Conservation (phyloP, 495 filamentous ascomycete species). For the Parachaetomium inaequale region DNA sequence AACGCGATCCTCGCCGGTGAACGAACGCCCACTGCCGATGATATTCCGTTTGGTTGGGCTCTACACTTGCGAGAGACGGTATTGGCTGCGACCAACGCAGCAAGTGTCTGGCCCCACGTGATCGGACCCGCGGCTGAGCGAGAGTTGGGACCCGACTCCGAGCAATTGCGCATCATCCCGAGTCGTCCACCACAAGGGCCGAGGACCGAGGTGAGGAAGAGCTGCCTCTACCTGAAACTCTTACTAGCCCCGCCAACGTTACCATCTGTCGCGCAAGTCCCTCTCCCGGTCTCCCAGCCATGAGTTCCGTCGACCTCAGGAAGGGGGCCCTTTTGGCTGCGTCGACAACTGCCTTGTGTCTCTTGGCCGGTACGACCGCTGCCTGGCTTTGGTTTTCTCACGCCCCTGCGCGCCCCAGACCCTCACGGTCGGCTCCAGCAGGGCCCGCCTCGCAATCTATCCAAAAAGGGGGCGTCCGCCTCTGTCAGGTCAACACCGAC, state of each 20-base stretch:
- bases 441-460: neutral
- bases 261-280: neutral
- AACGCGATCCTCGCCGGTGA: neutral
- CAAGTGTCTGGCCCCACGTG: neutral
- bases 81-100: neutral
- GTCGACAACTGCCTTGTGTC: slow-evolving; percentile 16
- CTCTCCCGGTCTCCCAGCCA: slow-evolving; percentile 4
- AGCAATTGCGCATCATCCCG: neutral
- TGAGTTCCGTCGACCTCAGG: slow-evolving; percentile 9
- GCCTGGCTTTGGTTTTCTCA: slow-evolving; percentile 18
- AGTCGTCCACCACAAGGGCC: neutral
- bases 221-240: neutral
- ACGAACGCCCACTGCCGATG: neutral
- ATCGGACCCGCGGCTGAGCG: neutral
- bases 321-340: slow-evolving; percentile 11
- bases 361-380: slow-evolving; percentile 19
- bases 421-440: slow-evolving; percentile 6
- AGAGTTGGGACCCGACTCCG: neutral
- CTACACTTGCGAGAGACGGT: neutral
- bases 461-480: slow-evolving; percentile 6
- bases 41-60: neutral
- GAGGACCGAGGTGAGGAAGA: too few relatives aligned
- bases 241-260: neutral
- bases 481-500: slow-evolving; percentile 20
- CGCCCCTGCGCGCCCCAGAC: slow-evolving; percentile 1